Evolutionary conservation across 345 rosid genomes (phyloP).

Genomic region (Gossypium stocksii): DNA sequence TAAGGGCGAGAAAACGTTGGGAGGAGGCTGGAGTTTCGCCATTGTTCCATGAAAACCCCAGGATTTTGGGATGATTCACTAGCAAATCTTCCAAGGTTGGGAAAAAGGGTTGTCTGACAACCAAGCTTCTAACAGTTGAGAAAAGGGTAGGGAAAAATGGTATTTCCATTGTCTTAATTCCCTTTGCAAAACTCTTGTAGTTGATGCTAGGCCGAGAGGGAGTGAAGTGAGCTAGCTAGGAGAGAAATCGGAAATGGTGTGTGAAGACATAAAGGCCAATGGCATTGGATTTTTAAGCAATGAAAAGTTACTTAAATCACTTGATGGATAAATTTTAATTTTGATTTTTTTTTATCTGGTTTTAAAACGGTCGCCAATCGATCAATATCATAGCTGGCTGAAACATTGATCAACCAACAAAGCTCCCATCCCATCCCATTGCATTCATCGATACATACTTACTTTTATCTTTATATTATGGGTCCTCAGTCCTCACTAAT

Average conservation of each 20-base stretch:
- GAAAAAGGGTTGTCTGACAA: slow-evolving; percentile 6
- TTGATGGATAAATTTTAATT: neutral
- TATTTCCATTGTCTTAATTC: neutral
- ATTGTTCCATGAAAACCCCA: slow-evolving; percentile 51
- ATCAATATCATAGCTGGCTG: neutral
- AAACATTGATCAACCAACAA: neutral
- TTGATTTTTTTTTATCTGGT: neutral
- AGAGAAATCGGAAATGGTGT: neutral
- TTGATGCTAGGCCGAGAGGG: neutral
- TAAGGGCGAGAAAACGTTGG: slow-evolving; percentile 36
- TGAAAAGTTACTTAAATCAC: neutral
- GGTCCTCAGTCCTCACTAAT: neutral
- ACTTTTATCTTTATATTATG: neutral
- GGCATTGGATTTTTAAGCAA: neutral
- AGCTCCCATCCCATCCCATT: neutral
- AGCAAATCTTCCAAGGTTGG: slow-evolving; percentile 45
- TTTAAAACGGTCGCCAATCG: neutral
- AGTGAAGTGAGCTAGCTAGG: neutral
- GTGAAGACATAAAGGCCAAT: neutral
- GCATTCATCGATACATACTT: neutral
- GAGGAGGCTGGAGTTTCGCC: slow-evolving; percentile 58
- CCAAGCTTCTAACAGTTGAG: neutral
- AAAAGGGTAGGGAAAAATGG: slow-evolving; percentile 1
- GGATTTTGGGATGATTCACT: slow-evolving; percentile 56
- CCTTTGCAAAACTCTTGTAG: neutral